Conservation (phyloP, 2,329 filamentous ascomycete species). For the Mariannaea sp. region DNA sequence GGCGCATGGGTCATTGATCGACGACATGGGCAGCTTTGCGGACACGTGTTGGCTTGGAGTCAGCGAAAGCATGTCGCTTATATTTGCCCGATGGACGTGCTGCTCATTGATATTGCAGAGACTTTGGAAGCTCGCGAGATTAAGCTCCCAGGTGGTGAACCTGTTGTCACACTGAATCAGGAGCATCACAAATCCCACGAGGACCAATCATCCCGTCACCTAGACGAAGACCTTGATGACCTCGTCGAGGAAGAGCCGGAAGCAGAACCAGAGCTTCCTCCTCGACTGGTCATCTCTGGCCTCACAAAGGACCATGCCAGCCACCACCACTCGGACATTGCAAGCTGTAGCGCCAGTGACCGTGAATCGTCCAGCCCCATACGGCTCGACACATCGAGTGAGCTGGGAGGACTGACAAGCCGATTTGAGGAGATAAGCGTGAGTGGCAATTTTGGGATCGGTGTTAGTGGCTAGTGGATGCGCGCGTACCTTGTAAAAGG, state of each 20-base stretch:
- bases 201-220: background rate
- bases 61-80: slow-evolving; percentile 81
- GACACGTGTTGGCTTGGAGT: slow-evolving; percentile 89
- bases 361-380: slow-evolving; percentile 37
- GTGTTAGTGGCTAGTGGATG: slow-evolving; percentile 37
- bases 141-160: slow-evolving; percentile 67
- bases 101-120: slow-evolving; percentile 82
- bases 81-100: slow-evolving; percentile 92
- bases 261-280: slow-evolving; percentile 24
- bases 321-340: slow-evolving; percentile 17
- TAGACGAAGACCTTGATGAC: slow-evolving; percentile 37
- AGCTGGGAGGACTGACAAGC: slow-evolving; percentile 37
- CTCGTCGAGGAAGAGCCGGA: slow-evolving; percentile 37
- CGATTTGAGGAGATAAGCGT: slow-evolving; percentile 43
- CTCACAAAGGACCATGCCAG: slow-evolving; percentile 11
- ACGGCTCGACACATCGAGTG: slow-evolving; percentile 36
- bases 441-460: slow-evolving; percentile 38
- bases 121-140: slow-evolving; percentile 74
- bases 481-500: background rate
- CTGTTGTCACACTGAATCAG: slow-evolving; percentile 42
- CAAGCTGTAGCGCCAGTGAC: slow-evolving; percentile 26
- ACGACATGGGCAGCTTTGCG: slow-evolving; percentile 77
- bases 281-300: slow-evolving; percentile 16
- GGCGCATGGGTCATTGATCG: slow-evolving; percentile 93
- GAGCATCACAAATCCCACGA: slow-evolving; percentile 13